These are phyloP conservation scores for Eimeria necatrix DNA, from an alignment of 169 alveolate genomes.

Conservation along the genomic window DNA sequence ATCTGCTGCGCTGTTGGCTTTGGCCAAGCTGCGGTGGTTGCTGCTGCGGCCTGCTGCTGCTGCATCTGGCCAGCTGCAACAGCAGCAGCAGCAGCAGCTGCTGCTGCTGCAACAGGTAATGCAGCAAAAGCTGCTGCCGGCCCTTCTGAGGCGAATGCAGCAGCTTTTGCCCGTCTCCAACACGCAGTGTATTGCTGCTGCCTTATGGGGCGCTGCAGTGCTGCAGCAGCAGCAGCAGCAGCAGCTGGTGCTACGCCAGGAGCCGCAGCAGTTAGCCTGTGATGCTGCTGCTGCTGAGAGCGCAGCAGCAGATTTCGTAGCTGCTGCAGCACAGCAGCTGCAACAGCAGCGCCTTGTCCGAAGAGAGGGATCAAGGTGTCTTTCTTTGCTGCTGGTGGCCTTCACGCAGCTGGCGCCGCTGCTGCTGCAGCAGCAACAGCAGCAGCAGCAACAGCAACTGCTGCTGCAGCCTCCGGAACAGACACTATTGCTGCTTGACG, in stretches of 20 bases:
- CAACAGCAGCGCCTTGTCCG: conserved; percentile 51
- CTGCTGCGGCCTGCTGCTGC: conserved; percentile 24
- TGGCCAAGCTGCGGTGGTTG: conserved; percentile 56
- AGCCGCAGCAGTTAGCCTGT: background rate
- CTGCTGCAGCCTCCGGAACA: conserved; percentile 7
- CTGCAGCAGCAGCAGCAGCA: conserved; percentile 69
- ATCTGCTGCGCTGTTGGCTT: conserved; percentile 50
- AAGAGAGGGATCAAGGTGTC: conserved; percentile 20
- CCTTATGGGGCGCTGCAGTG: conserved; percentile 56
- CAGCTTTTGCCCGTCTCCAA: conserved; percentile 56
- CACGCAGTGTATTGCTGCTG: conserved; percentile 60
- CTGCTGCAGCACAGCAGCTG: conserved; percentile 52
- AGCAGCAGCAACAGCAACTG: conserved; percentile 7
- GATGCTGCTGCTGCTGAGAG: background rate
- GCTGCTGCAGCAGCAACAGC: conserved; percentile 58
- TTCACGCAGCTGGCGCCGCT: conserved; percentile 45
- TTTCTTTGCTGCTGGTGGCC: conserved; percentile 22
- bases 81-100: conserved; percentile 42
- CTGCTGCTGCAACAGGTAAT: conserved; percentile 49
- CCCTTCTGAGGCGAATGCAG: conserved; percentile 61
- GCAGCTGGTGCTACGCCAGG: conserved; percentile 18
- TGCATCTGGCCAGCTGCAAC: conserved; percentile 49
- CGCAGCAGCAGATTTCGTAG: conserved; percentile 11
- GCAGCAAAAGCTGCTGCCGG: conserved; percentile 19
- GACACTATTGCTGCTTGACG: conserved; percentile 38